A percentile compares a stretch with the other conserved stretches of the same genome.
Conservation (phyloP, 116 monocot species). For the Papilionanthe hybrid region DNA sequence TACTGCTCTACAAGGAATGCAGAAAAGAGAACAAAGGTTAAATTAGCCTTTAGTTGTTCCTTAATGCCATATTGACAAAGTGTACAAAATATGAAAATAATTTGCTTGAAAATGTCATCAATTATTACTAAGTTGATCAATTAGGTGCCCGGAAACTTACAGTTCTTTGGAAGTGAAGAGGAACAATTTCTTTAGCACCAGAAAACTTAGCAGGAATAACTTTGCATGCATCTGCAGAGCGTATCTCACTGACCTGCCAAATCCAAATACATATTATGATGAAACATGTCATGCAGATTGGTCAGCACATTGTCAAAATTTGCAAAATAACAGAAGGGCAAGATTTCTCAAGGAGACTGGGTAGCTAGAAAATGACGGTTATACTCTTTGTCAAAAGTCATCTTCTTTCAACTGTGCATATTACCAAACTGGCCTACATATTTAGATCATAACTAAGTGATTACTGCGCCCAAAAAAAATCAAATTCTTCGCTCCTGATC, state of each 20-base stretch:
- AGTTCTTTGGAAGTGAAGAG: conserved; percentile 45
- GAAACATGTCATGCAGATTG: background rate
- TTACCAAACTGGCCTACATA: background rate
- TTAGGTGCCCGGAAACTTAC: conserved; percentile 21
- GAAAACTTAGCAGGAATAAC: conserved; percentile 90
- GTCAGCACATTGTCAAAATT: background rate
- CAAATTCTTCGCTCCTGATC: background rate
- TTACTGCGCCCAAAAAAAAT: background rate
- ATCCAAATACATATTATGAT: background rate
- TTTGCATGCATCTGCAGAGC: conserved; percentile 64
- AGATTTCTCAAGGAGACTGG: background rate
- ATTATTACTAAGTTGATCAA: background rate
- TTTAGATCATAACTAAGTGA: background rate
- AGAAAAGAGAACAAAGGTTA: background rate
- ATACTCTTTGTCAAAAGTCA: background rate
- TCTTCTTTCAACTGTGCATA: background rate
- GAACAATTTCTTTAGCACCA: conserved; percentile 87
- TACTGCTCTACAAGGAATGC: background rate
- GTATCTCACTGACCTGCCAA: conserved; percentile 60
- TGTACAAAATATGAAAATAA: background rate
- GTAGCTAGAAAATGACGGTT: background rate
- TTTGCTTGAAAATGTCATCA: background rate
- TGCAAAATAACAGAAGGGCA: background rate
- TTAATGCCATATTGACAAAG: background rate
- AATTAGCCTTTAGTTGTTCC: too few relatives aligned